These are phyloP conservation scores for Euphorbia tirucalli DNA, from an alignment of 345 rosid species.

Conservation along the genomic window DNA sequence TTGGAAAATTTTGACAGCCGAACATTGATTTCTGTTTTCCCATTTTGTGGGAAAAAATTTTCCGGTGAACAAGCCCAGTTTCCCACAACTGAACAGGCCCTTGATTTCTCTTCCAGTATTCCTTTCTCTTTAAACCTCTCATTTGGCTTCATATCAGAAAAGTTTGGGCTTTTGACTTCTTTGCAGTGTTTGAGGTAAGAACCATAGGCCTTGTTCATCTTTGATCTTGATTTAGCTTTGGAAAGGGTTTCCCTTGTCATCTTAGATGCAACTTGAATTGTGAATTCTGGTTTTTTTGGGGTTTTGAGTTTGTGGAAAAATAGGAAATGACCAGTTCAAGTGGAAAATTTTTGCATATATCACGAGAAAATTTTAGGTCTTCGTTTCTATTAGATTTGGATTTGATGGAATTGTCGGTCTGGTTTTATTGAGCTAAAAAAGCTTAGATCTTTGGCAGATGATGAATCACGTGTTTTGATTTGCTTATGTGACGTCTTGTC, in stretches of 20 bases:
- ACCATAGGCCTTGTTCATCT: not conserved
- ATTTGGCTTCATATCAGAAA: not conserved
- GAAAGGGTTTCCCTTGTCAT: not conserved
- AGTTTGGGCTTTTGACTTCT: constrained; percentile 5
- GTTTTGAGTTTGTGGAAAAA: constrained; percentile 8
- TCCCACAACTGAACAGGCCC: too few relatives aligned
- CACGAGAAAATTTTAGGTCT: not conserved
- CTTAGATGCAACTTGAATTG: not conserved
- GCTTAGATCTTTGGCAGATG: not conserved
- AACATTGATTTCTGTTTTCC: too few relatives aligned
- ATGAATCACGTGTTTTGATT: constrained; percentile 7
- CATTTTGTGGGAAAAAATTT: too few relatives aligned
- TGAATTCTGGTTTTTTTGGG: not conserved
- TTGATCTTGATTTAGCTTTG: constrained; percentile 5
- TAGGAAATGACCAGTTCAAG: constrained; percentile 1
- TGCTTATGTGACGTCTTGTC: not conserved
- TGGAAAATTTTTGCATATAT: not conserved
- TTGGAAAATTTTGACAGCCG: too few relatives aligned
- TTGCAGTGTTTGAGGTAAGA: constrained; percentile 16
- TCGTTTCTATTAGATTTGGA: not conserved
- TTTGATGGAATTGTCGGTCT: not conserved
- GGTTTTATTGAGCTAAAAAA: not conserved
- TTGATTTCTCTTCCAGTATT: not conserved
- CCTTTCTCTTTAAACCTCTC: not conserved
- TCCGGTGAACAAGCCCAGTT: too few relatives aligned